phyloP scores from a whole-genome alignment of 2,329 filamentous ascomycete genomes.

The Bipolaris cookei region DNA sequence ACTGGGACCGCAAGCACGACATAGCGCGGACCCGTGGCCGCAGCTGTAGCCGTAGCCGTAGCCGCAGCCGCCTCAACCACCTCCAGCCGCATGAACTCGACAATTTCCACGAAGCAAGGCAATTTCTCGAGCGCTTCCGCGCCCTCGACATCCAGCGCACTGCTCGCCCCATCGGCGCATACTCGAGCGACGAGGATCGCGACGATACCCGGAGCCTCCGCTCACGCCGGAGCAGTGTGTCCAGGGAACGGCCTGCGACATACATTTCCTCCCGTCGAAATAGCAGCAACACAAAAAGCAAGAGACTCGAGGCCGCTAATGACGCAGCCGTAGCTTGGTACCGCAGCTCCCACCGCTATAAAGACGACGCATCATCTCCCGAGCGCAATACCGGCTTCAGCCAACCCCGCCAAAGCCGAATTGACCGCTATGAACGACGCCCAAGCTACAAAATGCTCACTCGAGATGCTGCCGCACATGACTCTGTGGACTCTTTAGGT shows the following conservation, averaged over 20 bases:
- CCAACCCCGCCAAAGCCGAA: neutral
- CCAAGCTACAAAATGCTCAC: neutral
- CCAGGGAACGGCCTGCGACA: neutral
- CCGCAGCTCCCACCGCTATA: neutral
- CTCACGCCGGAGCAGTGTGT: neutral
- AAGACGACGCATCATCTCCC: neutral
- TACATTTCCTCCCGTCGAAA: neutral
- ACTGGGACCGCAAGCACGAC: neutral
- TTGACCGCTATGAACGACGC: neutral
- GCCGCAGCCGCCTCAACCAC: neutral
- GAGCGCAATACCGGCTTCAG: neutral
- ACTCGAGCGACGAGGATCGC: neutral
- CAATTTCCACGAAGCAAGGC: neutral
- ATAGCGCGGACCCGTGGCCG: neutral
- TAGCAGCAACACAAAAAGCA: neutral
- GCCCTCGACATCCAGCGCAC: neutral
- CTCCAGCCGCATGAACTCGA: neutral
- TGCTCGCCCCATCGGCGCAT: neutral
- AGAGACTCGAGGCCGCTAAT: neutral
- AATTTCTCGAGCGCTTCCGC: slow-evolving; percentile 2
- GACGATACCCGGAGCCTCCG: neutral
- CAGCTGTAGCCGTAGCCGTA: neutral
- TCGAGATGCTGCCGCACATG: neutral
- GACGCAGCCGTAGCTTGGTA: neutral
- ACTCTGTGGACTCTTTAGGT: slow-evolving; percentile 9